Percentiles rank a stretch among this genome's conserved stretches.
Evolutionary conservation across 345 rosid genomes (phyloP).

Genomic region (Anacardium occidentale): DNA sequence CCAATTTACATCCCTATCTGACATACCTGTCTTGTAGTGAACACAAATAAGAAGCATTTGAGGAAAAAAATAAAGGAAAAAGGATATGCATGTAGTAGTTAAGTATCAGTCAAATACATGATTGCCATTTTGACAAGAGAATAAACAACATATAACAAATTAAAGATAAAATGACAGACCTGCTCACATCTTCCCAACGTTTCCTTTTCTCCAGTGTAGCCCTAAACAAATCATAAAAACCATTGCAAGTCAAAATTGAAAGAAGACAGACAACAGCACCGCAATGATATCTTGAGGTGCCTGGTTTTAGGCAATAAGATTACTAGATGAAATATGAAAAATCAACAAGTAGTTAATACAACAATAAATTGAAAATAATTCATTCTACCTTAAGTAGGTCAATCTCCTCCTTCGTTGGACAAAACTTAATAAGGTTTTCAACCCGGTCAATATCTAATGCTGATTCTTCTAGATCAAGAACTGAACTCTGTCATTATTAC

Average conservation of each 20-base stretch:
- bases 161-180: constrained; percentile 39
- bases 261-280: constrained; percentile 5
- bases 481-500: constrained; percentile 54
- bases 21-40: background rate
- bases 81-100: background rate
- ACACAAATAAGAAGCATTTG: background rate
- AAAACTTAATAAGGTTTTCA: constrained; percentile 83
- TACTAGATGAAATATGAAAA: background rate
- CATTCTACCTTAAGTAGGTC: constrained; percentile 72
- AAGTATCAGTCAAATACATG: background rate
- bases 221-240: constrained; percentile 42
- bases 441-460: constrained; percentile 83
- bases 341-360: background rate
- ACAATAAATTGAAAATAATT: background rate
- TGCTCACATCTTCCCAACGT: constrained; percentile 91
- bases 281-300: constrained; percentile 15
- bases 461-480: constrained; percentile 79
- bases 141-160: background rate
- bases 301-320: background rate
- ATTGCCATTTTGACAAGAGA: background rate
- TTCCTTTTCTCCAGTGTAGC: constrained; percentile 77
- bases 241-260: constrained; percentile 9
- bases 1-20: background rate
- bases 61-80: background rate
- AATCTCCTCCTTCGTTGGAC: constrained; percentile 94